Base-by-base conservation (phyloP, 202 grass and related monocot species). In the Zizania palustris region DNA sequence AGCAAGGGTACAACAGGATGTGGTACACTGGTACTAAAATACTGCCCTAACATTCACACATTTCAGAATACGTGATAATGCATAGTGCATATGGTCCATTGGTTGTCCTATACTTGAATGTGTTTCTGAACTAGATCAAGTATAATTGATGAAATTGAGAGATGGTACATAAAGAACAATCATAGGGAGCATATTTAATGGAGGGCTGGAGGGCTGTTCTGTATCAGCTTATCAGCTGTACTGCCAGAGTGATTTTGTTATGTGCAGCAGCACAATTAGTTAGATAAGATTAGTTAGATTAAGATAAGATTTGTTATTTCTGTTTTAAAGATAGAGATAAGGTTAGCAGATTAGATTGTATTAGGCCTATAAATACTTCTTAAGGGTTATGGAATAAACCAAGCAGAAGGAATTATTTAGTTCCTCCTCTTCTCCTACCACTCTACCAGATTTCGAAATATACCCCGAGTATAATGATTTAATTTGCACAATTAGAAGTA, bases 401-500 rank as follows among this genome's bases (percentile, higher is more conserved):
- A n/a, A n/a, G n/a, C n/a, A n/a, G n/a, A n/a, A n/a, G n/a, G n/a
- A n/a, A n/a, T n/a, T n/a, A n/a, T n/a, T n/a, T n/a, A n/a, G n/a
- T n/a, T n/a, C n/a, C n/a, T n/a, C n/a, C n/a, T n/a, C n/a, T n/a
- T n/a, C n/a, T n/a, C n/a, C n/a, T n/a, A n/a, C n/a, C n/a, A n/a
- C n/a, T n/a, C n/a, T n/a, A n/a, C n/a, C n/a, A n/a, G n/a, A n/a
- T n/a, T 65, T 28, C 28, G 28, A 28, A 28, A 28, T 28, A 19
- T 42, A 50, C 13, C 36, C 18, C 13, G 69, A 45, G 62, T 45
- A 63, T 62, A 36, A 75, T 67, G 20, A 44, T 50, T 55, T 21
- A 56, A 70, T 75, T 63, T 64, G 55, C 53, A 70, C 19, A 37
- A 86, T 45, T n/a, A 60, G 12, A 20, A 41, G 22, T 69, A 46